phyloP scores from a whole-genome alignment of 2,329 filamentous ascomycete species.

The Aspergillus intermedius region DNA sequence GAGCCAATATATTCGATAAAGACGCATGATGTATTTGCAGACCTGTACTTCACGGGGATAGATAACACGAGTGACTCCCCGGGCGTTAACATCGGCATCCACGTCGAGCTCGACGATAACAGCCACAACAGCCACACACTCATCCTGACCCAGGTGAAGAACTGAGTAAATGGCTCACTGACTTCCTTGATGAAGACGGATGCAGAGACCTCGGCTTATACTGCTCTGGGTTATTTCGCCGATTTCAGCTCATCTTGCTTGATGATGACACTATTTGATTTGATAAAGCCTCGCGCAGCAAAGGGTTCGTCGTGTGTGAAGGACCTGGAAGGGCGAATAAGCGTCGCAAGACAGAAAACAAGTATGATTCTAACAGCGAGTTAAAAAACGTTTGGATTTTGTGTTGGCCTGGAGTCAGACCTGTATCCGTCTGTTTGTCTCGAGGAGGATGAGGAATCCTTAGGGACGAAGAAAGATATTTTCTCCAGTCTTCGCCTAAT shows the following conservation, averaged over 20 bases:
- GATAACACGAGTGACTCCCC: neutral
- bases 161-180: neutral
- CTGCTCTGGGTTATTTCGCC: neutral
- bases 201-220: neutral
- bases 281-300: neutral
- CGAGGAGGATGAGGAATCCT: too few species aligned
- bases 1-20: too few species aligned
- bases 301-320: neutral
- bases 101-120: neutral
- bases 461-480: too few species aligned
- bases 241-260: neutral
- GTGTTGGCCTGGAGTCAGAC: neutral
- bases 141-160: neutral
- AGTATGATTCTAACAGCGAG: too few species aligned
- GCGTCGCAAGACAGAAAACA: too few species aligned
- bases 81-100: neutral
- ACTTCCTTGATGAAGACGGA: neutral
- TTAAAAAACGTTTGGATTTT: neutral
- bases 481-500: too few species aligned
- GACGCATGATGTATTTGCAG: too few species aligned
- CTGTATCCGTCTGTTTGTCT: neutral
- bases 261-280: neutral
- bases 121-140: neutral
- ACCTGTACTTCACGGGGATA: too few species aligned
- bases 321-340: neutral